These are phyloP conservation scores for Trichoderma koningii DNA, from an alignment of 2,329 filamentous ascomycete genomes.

Conservation along the genomic window DNA sequence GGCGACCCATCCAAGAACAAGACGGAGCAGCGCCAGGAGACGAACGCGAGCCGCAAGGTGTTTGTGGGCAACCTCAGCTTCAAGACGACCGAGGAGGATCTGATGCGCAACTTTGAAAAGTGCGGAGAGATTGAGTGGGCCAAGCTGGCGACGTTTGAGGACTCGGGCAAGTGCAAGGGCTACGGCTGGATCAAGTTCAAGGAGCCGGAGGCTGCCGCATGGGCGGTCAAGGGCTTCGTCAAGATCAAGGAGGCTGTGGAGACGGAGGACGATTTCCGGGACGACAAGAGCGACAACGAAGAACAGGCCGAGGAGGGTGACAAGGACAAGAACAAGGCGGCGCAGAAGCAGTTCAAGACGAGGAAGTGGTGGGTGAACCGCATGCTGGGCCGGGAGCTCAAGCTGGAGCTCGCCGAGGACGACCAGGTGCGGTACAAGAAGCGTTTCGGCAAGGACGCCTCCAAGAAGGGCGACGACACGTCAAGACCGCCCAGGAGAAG, in stretches of 20 bases:
- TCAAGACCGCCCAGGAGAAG: slow-evolving; percentile 39
- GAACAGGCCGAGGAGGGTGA: slow-evolving; percentile 47
- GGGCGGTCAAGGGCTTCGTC: slow-evolving; percentile 74
- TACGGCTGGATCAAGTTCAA: slow-evolving; percentile 95
- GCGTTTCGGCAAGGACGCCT: slow-evolving; percentile 76
- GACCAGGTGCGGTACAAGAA: slow-evolving; percentile 89
- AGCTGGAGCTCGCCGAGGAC: slow-evolving; percentile 93
- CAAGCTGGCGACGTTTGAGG: slow-evolving; percentile 93
- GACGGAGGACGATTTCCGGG: slow-evolving; percentile 63
- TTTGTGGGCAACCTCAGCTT: slow-evolving; percentile 92
- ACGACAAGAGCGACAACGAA: slow-evolving; percentile 42
- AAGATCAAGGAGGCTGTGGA: slow-evolving; percentile 67
- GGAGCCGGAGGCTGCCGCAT: slow-evolving; percentile 70
- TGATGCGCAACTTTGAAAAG: slow-evolving; percentile 78
- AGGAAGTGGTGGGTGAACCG: slow-evolving; percentile 84
- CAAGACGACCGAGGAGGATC: slow-evolving; percentile 75
- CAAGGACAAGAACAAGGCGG: slow-evolving; percentile 34
- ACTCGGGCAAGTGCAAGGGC: slow-evolving; percentile 96
- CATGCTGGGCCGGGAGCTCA: slow-evolving; percentile 75
- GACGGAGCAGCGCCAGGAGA: slow-evolving; percentile 42
- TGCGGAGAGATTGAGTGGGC: slow-evolving; percentile 82
- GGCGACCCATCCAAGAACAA: slow-evolving; percentile 37
- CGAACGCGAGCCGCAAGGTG: slow-evolving; percentile 74
- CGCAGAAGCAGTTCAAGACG: slow-evolving; percentile 57
- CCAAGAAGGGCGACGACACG: slow-evolving; percentile 40